phyloP scores from a whole-genome alignment of 371 early-diverging fungal species.

The Circinella minor region DNA sequence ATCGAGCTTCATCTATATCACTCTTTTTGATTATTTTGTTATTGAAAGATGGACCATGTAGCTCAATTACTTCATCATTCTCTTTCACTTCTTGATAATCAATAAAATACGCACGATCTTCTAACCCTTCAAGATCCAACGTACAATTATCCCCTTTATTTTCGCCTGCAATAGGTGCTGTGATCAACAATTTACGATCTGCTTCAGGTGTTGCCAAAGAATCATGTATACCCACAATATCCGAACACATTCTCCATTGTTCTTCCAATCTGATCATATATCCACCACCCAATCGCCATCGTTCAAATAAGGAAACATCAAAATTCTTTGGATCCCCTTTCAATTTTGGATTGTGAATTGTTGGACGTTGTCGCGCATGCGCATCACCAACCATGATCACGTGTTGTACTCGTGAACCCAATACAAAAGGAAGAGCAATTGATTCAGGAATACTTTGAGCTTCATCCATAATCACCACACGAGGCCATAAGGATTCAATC shows the following conservation, averaged over 20 bases:
- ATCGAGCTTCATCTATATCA: slow-evolving; percentile 39
- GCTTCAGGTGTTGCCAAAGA: slow-evolving; percentile 7
- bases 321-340: slow-evolving; percentile 24
- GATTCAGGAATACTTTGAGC: slow-evolving; percentile 39
- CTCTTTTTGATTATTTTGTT: slow-evolving; percentile 12
- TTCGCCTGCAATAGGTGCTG: slow-evolving; percentile 21
- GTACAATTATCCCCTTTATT: slow-evolving; percentile 11
- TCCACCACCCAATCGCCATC: slow-evolving; percentile 38
- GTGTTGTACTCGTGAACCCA: slow-evolving; percentile 41
- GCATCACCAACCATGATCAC: slow-evolving; percentile 39
- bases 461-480: slow-evolving; percentile 42
- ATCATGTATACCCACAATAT: slow-evolving; percentile 20
- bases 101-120: slow-evolving; percentile 31
- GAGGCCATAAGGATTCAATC: slow-evolving; percentile 33
- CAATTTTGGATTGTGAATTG: slow-evolving; percentile 12
- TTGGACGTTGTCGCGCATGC: slow-evolving; percentile 15
- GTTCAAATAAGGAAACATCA: slow-evolving; percentile 38
- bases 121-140: slow-evolving; percentile 25
- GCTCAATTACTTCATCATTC: background rate
- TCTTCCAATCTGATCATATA: slow-evolving; percentile 34
- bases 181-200: slow-evolving; percentile 15
- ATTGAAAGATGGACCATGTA: background rate
- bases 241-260: slow-evolving; percentile 49
- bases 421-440: slow-evolving; percentile 18
- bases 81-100: slow-evolving; percentile 16